Evolutionary conservation across 768 basidiomycete species (phyloP), one percentile per base, ranked within the genome.

Genomic region (Boletellus sp.): DNA sequence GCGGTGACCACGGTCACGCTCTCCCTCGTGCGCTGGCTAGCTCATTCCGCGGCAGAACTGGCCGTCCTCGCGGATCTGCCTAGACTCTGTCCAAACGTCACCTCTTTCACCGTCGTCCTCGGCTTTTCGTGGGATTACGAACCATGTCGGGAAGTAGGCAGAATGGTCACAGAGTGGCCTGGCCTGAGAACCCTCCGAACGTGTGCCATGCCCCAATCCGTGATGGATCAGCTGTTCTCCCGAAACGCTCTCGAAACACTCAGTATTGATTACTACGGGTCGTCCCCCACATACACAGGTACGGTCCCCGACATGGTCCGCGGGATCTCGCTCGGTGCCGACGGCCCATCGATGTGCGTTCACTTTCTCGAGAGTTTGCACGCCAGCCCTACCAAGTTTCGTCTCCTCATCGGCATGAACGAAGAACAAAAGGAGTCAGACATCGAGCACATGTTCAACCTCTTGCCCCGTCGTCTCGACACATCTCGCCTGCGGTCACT

Each of bases 71-170:
- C 54, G 11, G 51, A 55, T n/a, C 13, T 64, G 20, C 56, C 49
- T 2, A 31, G 26, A 2, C 42, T 49, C 22, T 64, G 61, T 45
- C 64, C 61, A 1, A 54, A 58, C 23, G 49, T 64, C 35, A 53
- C 53, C 6, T 60, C 54, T 7, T 60, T 63, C 41, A 42, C 45
- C n/a, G 5, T 53, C 39, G 12, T 15, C 31, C 42, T 54, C 31
- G 17, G 26, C 13, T 47, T 50, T 43, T 48, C 48, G 3, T 58
- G 54, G 40, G 45, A 53, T 9, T 41, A 51, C 5, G 50, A 48
- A 46, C 52, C 50, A 11, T 45, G 23, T 2, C 33, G 23, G 19
- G 47, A 56, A 44, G 34, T 61, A 17, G 60, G 57, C 17, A 36
- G 17, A 16, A 62, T 62, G 42, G 50, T 62, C 17, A 23, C 39